Conservation (phyloP, 495 filamentous ascomycete genomes). For the Talaromyces proteolyticus region DNA sequence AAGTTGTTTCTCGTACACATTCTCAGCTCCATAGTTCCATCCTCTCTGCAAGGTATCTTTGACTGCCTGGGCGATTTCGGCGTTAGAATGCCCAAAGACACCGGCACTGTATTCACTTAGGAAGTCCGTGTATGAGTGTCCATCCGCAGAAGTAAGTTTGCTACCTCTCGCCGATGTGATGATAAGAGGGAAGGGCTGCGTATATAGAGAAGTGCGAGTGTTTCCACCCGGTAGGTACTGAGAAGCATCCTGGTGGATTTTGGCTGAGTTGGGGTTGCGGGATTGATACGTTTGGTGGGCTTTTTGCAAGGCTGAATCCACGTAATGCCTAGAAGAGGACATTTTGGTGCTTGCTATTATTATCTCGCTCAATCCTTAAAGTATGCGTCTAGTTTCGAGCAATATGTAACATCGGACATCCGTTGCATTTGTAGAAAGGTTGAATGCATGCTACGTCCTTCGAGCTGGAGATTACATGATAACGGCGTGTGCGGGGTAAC, state of each 20-base stretch:
- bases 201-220: constrained; percentile 51
- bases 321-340: no score
- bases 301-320: no score
- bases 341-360: no score
- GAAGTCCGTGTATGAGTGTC: constrained; percentile 26
- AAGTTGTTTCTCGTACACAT: constrained; percentile 27
- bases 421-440: no score
- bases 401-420: no score
- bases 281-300: no score
- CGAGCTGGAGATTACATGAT: no score
- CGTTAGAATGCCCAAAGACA: constrained; percentile 48
- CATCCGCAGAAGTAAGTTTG: not conserved
- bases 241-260: not conserved
- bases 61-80: constrained; percentile 29
- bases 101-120: constrained; percentile 48
- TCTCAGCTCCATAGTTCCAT: constrained; percentile 35
- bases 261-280: no score
- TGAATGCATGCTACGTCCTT: no score
- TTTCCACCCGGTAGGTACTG: constrained; percentile 50
- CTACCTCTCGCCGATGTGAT: constrained; percentile 9
- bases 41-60: constrained; percentile 27
- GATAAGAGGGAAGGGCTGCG: constrained; percentile 48
- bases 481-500: no score
- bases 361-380: no score
- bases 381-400: no score